phyloP scores from a whole-genome alignment of 306 rosid genomes.

The Myrica gale region DNA sequence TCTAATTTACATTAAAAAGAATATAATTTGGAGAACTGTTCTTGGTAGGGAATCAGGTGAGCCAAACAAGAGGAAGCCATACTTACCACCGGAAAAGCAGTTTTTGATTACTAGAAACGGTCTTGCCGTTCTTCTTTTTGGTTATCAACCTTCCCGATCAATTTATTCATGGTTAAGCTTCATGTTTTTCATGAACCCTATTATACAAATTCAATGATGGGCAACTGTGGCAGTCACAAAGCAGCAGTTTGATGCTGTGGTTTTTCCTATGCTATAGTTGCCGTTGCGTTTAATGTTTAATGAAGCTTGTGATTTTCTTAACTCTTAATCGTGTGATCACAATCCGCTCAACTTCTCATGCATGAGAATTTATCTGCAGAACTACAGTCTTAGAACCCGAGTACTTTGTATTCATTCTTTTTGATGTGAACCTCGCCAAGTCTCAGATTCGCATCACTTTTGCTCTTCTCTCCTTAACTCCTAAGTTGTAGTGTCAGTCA shows the following conservation, averaged over 20 bases:
- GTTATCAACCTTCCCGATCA: neutral
- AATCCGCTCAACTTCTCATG: neutral
- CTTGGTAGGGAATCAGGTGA: slow-evolving; percentile 88
- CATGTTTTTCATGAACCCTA: neutral
- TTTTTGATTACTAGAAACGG: slow-evolving; percentile 86
- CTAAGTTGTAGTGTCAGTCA: neutral
- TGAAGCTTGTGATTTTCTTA: too few species aligned
- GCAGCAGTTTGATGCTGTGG: too few species aligned
- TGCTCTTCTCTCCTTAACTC: neutral
- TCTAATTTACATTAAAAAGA: neutral
- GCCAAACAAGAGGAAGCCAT: slow-evolving; percentile 82
- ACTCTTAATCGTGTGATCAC: too few species aligned
- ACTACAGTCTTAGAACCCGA: neutral
- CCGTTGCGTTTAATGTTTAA: too few species aligned
- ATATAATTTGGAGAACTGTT: neutral
- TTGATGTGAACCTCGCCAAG: too few species aligned
- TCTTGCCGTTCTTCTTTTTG: neutral
- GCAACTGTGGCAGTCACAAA: too few species aligned
- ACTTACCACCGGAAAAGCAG: slow-evolving; percentile 81
- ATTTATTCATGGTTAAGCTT: neutral
- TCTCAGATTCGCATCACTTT: too few species aligned
- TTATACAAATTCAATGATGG: too few species aligned
- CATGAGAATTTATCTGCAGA: neutral
- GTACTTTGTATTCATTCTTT: neutral
- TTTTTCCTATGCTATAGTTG: too few species aligned